These are phyloP conservation scores for Backusella mclennaniae DNA, from an alignment of 192 early-diverging fungal genomes.

Conservation along the genomic window DNA sequence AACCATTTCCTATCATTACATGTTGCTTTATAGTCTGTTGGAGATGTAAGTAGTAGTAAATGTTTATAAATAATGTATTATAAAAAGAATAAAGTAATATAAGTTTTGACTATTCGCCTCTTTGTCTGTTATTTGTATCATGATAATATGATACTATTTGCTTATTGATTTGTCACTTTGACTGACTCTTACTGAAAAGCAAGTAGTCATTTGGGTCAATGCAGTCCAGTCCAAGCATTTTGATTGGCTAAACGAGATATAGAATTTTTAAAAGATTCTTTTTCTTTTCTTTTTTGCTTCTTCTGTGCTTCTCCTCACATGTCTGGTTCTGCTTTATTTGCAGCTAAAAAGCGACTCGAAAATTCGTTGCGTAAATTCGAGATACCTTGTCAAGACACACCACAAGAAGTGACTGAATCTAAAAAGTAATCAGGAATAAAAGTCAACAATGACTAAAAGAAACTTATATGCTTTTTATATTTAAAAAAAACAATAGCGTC, in stretches of 20 bases:
- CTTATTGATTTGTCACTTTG: too few relatives aligned
- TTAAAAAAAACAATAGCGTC: not conserved
- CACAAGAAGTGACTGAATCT: not conserved
- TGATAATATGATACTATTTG: too few relatives aligned
- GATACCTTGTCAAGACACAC: slow-evolving; percentile 3
- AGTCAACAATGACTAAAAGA: not conserved
- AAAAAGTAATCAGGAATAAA: slow-evolving; percentile 6
- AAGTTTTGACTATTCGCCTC: too few relatives aligned
- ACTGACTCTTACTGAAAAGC: too few relatives aligned
- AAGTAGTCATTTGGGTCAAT: not conserved
- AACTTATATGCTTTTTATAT: not conserved
- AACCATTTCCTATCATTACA: too few relatives aligned
- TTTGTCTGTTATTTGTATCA: too few relatives aligned
- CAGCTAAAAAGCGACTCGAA: slow-evolving; percentile 25
- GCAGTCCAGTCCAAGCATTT: not conserved
- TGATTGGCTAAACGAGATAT: not conserved
- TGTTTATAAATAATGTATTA: too few relatives aligned
- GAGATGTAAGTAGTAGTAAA: too few relatives aligned
- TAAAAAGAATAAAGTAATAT: too few relatives aligned
- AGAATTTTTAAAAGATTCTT: not conserved
- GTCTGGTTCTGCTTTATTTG: slow-evolving; percentile 24
- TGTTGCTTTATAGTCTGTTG: too few relatives aligned
- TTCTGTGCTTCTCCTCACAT: not conserved
- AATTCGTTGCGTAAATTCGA: slow-evolving; percentile 15
- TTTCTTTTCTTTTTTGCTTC: not conserved